These are phyloP conservation scores for Strobilomyces dryophilus DNA, from an alignment of 768 basidiomycete species.

Conservation along the genomic window DNA sequence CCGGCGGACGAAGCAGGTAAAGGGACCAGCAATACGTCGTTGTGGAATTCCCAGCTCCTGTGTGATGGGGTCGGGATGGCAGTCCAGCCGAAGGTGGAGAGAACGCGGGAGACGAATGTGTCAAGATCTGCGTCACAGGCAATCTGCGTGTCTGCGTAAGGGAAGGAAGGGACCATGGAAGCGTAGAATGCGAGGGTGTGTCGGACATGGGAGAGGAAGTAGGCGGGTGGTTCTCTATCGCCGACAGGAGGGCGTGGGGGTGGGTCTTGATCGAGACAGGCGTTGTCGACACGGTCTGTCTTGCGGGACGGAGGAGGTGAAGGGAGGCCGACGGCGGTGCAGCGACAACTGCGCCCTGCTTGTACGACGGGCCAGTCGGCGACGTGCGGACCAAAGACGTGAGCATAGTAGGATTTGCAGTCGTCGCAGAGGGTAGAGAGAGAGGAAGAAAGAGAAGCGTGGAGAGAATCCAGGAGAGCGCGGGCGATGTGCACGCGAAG, in stretches of 20 bases:
- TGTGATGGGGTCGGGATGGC: slow-evolving; percentile 10
- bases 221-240: slow-evolving; percentile 30
- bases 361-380: slow-evolving; percentile 53
- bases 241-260: slow-evolving; percentile 31
- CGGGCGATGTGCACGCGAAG: slow-evolving; percentile 42
- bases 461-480: slow-evolving; percentile 40
- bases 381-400: slow-evolving; percentile 50
- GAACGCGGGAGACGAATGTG: slow-evolving; percentile 37
- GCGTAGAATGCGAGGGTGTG: slow-evolving; percentile 47
- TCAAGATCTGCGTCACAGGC: slow-evolving; percentile 36
- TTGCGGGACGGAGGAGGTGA: slow-evolving; percentile 6
- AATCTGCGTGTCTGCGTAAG: slow-evolving; percentile 21
- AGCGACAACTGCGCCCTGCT: slow-evolving; percentile 43
- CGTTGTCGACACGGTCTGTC: slow-evolving; percentile 1
- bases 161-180: slow-evolving; percentile 34
- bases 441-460: slow-evolving; percentile 33
- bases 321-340: slow-evolving; percentile 28
- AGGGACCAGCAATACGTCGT: slow-evolving; percentile 24
- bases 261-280: slow-evolving; percentile 15
- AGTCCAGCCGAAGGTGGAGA: slow-evolving; percentile 42
- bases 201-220: slow-evolving; percentile 34
- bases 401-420: slow-evolving; percentile 48
- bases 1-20: slow-evolving; percentile 4
- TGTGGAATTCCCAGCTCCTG: slow-evolving; percentile 27
- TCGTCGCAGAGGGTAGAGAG: slow-evolving; percentile 41